Percentiles rank a stretch among this genome's conserved stretches.
Conservation (phyloP, 2,329 filamentous ascomycete genomes). For the Alternaria metachromatica region DNA sequence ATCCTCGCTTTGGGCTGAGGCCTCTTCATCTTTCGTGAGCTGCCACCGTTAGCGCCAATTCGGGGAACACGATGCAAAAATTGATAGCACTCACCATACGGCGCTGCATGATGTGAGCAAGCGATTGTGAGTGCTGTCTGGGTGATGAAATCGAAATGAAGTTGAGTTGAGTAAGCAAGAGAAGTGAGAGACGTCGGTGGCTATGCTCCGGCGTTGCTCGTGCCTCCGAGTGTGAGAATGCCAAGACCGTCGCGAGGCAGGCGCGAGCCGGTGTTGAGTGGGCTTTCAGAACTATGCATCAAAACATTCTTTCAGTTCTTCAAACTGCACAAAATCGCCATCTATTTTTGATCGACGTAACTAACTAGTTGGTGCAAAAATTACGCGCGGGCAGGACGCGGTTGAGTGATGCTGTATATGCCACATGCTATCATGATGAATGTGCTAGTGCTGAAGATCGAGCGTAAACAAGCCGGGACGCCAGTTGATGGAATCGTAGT, state of each 20-base stretch:
- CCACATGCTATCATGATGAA: too few relatives aligned
- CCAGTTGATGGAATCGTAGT: too few relatives aligned
- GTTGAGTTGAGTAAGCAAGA: not conserved
- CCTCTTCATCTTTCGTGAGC: conserved; percentile 95
- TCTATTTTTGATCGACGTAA: too few relatives aligned
- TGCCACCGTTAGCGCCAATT: conserved; percentile 51
- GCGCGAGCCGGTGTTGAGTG: conserved; percentile 1
- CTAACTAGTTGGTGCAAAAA: too few relatives aligned
- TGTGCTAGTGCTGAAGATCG: too few relatives aligned
- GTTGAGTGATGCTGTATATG: too few relatives aligned
- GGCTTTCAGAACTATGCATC: not conserved
- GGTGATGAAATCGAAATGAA: not conserved
- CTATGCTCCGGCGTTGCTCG: conserved; percentile 2
- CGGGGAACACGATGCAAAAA: conserved; percentile 7
- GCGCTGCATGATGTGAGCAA: conserved; percentile 45
- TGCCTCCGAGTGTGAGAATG: conserved; percentile 8
- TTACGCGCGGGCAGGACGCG: too few relatives aligned
- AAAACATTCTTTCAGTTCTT: not conserved
- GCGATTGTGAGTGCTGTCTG: not conserved
- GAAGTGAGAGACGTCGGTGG: conserved; percentile 3
- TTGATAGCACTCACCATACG: conserved; percentile 51
- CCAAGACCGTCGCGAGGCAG: conserved; percentile 5
- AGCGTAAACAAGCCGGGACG: too few relatives aligned
- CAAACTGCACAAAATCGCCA: not conserved
- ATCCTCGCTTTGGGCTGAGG: conserved; percentile 73